Base-by-base conservation (phyloP, 2,329 filamentous ascomycete genomes). In the Aureobasidium namibiae region DNA sequence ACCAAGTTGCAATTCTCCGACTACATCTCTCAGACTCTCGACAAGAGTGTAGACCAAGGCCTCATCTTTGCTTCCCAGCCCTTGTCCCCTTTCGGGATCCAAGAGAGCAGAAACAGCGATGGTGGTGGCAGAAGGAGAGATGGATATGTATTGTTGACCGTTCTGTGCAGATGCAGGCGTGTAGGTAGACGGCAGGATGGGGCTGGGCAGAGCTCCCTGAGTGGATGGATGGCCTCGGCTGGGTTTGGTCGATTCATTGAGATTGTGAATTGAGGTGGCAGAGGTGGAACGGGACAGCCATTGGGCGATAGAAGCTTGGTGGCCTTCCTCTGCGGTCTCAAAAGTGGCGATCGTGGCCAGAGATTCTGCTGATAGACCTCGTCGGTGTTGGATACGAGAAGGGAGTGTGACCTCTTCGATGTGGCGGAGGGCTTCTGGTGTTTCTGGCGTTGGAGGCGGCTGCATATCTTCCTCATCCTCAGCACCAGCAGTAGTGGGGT, bases 311-410 rank as follows among this genome's bases (percentile, higher is more conserved):
- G 36, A 42, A 10, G 16, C 31, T 16, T 46, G 41, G 4, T 56
- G 39, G 10, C 53, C 53, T 36, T 56, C 53, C 2, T 46, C 41
- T 13, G 85, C 85, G 1, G 85, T 87, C 2, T 82, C 83, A 67
- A 87, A 88, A 0, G 82, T 82, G 21, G 80, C 81, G 10, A 81
- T 70, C 1, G 82, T 86, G 11, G 83, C 86, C 10, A 83, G 69
- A 0, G 83, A 86, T 61, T 82, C 80, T n/a, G 73, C 72, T 61
- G 83, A 87, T 38, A 78, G 74, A 21, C 77, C 79, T 54, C 85
- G 78, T 31, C 62, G 63, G 58, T 74, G 71, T 5, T 73, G 71
- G 2, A 63, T 66, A 18, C 67, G 65, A 44, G 71, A 26, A 7
- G 54, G 44, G 0, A 48, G 21, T 23, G n/a, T 46, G 16, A 42